phyloP scores from a whole-genome alignment of 768 basidiomycete genomes.

The Neoboletus magnificus region DNA sequence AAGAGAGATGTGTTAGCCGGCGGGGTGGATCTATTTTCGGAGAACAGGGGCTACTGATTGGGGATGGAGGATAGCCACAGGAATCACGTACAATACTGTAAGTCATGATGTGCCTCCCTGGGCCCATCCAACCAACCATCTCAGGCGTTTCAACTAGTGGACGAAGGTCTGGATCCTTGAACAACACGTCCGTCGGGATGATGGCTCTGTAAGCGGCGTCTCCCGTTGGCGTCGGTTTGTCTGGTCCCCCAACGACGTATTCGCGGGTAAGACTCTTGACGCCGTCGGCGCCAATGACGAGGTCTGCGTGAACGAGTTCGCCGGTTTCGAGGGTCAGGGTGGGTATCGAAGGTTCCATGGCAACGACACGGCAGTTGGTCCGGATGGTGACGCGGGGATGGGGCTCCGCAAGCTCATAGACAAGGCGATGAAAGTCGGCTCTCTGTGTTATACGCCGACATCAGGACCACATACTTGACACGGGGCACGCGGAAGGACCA shows the following conservation, averaged over 20 bases:
- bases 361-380: slow-evolving; percentile 35
- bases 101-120: slow-evolving; percentile 43
- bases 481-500: not conserved
- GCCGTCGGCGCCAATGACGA: slow-evolving; percentile 51
- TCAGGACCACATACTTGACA: not conserved
- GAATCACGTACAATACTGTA: slow-evolving; percentile 39
- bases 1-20: not conserved
- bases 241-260: slow-evolving; percentile 46
- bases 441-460: slow-evolving; percentile 22
- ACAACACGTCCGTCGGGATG: slow-evolving; percentile 42
- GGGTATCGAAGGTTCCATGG: slow-evolving; percentile 33
- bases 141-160: slow-evolving; percentile 48
- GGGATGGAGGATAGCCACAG: not conserved
- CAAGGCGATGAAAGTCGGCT: slow-evolving; percentile 45
- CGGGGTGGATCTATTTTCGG: not conserved
- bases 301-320: slow-evolving; percentile 40
- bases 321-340: slow-evolving; percentile 41
- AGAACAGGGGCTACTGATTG: no score
- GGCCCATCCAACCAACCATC: slow-evolving; percentile 61
- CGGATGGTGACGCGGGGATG: slow-evolving; percentile 35
- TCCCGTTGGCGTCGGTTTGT: slow-evolving; percentile 51
- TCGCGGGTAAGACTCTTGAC: slow-evolving; percentile 49
- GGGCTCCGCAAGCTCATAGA: slow-evolving; percentile 35
- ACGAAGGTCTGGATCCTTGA: slow-evolving; percentile 50
- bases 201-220: slow-evolving; percentile 62